phyloP scores from a whole-genome alignment of 306 rosid genomes.

The Oemleria cerasiformis region DNA sequence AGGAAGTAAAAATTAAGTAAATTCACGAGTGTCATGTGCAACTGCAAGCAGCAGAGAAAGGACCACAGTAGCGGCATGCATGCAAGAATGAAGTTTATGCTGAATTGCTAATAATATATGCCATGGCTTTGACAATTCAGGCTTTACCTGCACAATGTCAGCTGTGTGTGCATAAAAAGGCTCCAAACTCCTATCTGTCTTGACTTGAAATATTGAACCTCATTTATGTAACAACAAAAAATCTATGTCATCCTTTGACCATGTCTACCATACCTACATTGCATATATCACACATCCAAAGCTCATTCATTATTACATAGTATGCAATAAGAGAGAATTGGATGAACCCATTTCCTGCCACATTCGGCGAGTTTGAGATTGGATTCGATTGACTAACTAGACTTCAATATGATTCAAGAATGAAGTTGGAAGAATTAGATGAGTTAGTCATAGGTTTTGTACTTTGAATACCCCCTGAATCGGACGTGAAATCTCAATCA shows the following conservation, averaged over 20 bases:
- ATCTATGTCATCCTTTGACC: neutral
- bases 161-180: neutral
- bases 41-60: neutral
- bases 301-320: no score
- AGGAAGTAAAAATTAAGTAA: neutral
- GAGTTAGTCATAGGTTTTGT: no score
- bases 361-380: no score
- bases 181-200: neutral
- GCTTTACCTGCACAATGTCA: conserved; percentile 2
- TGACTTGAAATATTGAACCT: neutral
- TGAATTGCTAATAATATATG: no score
- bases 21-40: neutral
- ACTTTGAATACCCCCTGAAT: no score
- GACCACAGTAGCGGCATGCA: conserved; percentile 5
- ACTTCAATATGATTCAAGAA: no score
- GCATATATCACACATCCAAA: no score
- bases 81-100: neutral
- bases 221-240: neutral
- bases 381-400: no score
- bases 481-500: no score
- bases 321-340: no score
- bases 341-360: no score
- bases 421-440: no score
- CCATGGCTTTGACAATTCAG: neutral
- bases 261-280: neutral